phyloP scores from a whole-genome alignment of 805 yeast species.

The Schwanniomyces yamadae region DNA sequence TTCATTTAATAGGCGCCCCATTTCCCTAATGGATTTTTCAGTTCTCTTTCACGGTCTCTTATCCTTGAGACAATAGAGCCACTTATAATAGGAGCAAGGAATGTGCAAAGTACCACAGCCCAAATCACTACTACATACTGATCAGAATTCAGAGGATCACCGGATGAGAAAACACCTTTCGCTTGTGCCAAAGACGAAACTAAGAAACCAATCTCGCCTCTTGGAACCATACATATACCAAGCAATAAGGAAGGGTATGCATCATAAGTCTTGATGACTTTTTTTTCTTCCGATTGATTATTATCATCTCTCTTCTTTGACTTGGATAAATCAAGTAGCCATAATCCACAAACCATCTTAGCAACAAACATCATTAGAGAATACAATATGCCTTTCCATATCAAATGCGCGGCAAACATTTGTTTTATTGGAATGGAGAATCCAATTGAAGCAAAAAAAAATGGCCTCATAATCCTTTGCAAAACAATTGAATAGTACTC shows the following conservation, averaged over 20 bases:
- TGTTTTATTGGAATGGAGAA: slow-evolving; percentile 11
- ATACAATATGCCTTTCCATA: slow-evolving; percentile 11
- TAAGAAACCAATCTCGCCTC: slow-evolving; percentile 13
- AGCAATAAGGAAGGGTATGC: slow-evolving; percentile 9
- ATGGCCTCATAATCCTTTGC: slow-evolving; percentile 7
- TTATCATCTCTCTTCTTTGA: neutral
- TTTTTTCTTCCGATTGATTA: neutral
- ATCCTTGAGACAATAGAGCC: slow-evolving; percentile 1
- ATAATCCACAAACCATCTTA: slow-evolving; percentile 10
- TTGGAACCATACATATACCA: slow-evolving; percentile 12
- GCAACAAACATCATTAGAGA: slow-evolving; percentile 9
- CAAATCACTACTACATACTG: slow-evolving; percentile 5
- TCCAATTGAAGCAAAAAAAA: slow-evolving; percentile 13
- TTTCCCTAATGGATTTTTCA: slow-evolving; percentile 1
- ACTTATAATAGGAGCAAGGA: slow-evolving; percentile 4
- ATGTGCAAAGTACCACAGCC: slow-evolving; percentile 6
- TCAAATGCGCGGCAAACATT: slow-evolving; percentile 10
- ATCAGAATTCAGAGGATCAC: slow-evolving; percentile 1
- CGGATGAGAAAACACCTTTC: slow-evolving; percentile 7
- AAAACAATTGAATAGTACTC: neutral
- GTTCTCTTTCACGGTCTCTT: neutral
- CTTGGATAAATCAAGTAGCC: slow-evolving; percentile 3
- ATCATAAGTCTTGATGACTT: neutral
- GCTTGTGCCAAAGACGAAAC: slow-evolving; percentile 11
- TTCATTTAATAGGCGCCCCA: neutral